Evolutionary conservation across 768 basidiomycete genomes (phyloP).

Genomic region (Lactarius deliciosus): DNA sequence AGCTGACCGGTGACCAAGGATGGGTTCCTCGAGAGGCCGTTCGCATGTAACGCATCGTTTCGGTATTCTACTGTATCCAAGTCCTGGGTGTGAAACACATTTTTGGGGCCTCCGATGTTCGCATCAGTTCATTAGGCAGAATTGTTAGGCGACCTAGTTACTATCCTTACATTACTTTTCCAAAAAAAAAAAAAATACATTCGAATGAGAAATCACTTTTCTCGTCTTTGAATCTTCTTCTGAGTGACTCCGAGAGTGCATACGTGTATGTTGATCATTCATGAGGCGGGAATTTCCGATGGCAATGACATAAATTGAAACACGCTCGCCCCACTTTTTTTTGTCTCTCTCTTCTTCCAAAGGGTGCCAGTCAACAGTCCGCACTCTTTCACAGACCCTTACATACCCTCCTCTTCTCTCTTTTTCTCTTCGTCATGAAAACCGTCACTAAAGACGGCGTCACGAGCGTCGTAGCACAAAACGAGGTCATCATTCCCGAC

Average conservation of each 20-base stretch:
- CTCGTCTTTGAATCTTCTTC: too few relatives aligned
- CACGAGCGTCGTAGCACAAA: slow-evolving; percentile 48
- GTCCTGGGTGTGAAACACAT: too few relatives aligned
- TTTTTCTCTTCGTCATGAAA: slow-evolving; percentile 24
- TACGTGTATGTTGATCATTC: neutral
- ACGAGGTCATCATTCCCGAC: slow-evolving; percentile 70
- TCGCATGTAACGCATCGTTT: neutral
- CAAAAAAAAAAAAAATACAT: too few relatives aligned
- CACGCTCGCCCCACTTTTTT: neutral
- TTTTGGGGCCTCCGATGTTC: too few relatives aligned
- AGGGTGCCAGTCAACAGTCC: neutral
- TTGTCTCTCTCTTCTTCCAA: neutral
- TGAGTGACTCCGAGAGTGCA: too few relatives aligned
- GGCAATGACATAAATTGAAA: slow-evolving; percentile 1
- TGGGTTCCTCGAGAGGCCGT: slow-evolving; percentile 69
- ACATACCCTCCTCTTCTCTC: neutral
- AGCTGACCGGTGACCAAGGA: slow-evolving; percentile 77
- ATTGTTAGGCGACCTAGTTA: too few relatives aligned
- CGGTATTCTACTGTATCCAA: too few relatives aligned
- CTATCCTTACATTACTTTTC: too few relatives aligned
- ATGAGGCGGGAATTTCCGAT: slow-evolving; percentile 12
- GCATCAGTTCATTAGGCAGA: too few relatives aligned
- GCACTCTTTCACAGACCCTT: neutral
- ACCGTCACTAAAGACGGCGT: slow-evolving; percentile 26
- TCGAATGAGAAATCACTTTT: too few relatives aligned